Evolutionary conservation across 768 basidiomycete genomes (phyloP).

Genomic region (Lentinula aciculospora): DNA sequence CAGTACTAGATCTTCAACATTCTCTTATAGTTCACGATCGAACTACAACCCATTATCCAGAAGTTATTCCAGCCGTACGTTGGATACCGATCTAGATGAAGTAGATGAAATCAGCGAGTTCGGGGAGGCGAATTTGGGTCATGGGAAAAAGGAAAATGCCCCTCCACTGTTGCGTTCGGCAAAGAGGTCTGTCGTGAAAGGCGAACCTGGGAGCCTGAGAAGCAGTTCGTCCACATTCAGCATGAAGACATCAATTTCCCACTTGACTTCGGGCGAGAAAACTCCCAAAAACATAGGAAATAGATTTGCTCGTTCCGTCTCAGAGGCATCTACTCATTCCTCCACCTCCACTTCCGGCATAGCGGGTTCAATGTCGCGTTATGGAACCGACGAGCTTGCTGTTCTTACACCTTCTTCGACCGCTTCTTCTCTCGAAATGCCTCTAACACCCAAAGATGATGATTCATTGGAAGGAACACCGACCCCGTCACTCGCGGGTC

Average conservation of each 20-base stretch:
- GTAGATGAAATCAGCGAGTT: conserved; percentile 1
- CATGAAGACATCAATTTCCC: not conserved
- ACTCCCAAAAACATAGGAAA: not conserved
- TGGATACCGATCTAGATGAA: conserved; percentile 2
- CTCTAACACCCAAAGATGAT: conserved; percentile 27
- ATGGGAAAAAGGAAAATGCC: not conserved
- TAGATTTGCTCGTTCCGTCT: not conserved
- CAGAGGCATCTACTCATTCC: conserved; percentile 5
- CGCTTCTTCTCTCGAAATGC: conserved; percentile 28
- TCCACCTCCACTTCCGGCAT: not conserved
- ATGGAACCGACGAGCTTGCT: conserved; percentile 9
- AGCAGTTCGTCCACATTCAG: not conserved
- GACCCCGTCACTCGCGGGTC: conserved; percentile 4
- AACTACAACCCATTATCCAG: not conserved
- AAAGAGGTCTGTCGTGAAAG: not conserved
- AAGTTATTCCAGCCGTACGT: not conserved
- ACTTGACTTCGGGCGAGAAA: not conserved
- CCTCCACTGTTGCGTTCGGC: not conserved
- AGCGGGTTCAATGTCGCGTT: conserved; percentile 17
- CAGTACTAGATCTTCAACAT: not conserved
- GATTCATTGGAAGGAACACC: not conserved
- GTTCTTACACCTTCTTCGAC: conserved; percentile 19
- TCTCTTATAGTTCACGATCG: not conserved
- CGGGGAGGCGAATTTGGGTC: not conserved
- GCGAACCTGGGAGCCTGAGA: not conserved